These are phyloP conservation scores for Neurospora sp. DNA, from an alignment of 495 filamentous ascomycete genomes.

Conservation along the genomic window DNA sequence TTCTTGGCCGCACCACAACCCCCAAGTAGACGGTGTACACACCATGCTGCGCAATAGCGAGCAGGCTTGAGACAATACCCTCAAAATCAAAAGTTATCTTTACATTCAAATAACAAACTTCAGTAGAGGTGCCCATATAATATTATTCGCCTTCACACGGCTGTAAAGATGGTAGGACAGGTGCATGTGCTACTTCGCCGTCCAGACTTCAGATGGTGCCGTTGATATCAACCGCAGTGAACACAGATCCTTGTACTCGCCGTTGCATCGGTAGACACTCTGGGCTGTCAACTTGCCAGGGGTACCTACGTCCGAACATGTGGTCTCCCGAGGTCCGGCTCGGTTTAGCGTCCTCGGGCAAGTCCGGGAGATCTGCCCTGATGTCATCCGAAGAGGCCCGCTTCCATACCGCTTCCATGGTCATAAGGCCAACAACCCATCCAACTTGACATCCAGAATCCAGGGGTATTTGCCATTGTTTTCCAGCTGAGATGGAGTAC, in stretches of 20 bases:
- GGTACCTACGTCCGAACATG: constrained; percentile 7
- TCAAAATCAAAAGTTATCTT: not conserved
- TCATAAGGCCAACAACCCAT: not conserved
- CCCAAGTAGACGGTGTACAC: not conserved
- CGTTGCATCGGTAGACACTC: not conserved
- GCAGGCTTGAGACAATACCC: not conserved
- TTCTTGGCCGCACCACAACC: not conserved
- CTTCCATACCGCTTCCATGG: not conserved
- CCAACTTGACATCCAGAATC: not conserved
- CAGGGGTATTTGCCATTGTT: not conserved
- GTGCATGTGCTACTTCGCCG: not conserved
- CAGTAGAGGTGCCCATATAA: too few species aligned
- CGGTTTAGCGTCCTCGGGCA: constrained; percentile 13
- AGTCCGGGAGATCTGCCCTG: constrained; percentile 10
- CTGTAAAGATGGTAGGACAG: too few species aligned
- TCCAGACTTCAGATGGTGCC: not conserved
- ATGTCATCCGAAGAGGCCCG: constrained; percentile 5
- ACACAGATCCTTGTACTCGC: not conserved
- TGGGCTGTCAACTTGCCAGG: not conserved
- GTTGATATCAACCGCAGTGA: not conserved
- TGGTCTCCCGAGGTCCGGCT: constrained; percentile 20
- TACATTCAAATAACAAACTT: not conserved
- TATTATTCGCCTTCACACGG: too few species aligned
- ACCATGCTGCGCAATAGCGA: not conserved
- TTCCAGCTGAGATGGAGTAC: not conserved